These are phyloP conservation scores for Ichthyophthirius multifiliis DNA, from an alignment of 169 alveolate species.

Conservation along the genomic window DNA sequence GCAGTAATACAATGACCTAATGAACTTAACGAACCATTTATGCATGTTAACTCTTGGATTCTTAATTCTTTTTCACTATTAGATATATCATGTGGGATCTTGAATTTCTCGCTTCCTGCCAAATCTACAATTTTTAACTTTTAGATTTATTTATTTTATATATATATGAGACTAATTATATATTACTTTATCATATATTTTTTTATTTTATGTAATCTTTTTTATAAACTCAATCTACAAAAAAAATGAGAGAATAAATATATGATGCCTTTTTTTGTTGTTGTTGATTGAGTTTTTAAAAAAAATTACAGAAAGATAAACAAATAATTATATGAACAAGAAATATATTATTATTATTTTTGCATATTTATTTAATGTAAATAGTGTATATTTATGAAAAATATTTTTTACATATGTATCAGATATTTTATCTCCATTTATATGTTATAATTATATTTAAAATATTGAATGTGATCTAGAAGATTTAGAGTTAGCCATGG, in stretches of 20 bases:
- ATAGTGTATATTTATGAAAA: background rate
- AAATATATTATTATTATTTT: background rate
- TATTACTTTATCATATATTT: too few relatives aligned
- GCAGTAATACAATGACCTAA: constrained; percentile 66
- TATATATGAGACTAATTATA: too few relatives aligned
- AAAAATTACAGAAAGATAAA: too few relatives aligned
- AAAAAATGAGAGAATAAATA: background rate
- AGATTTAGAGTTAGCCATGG: constrained; percentile 43
- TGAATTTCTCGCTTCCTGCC: constrained; percentile 68
- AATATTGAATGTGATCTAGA: constrained; percentile 65
- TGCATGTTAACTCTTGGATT: constrained; percentile 52
- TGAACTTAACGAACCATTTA: constrained; percentile 58
- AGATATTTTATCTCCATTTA: constrained; percentile 15
- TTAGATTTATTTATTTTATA: background rate
- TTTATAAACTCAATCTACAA: too few relatives aligned
- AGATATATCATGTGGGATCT: constrained; percentile 32
- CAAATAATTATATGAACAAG: too few relatives aligned
- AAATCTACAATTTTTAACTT: constrained; percentile 64
- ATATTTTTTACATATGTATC: constrained; percentile 1
- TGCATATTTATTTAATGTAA: too few relatives aligned
- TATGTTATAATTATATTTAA: constrained; percentile 34
- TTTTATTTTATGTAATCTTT: too few relatives aligned
- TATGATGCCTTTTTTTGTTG: background rate
- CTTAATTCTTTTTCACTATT: constrained; percentile 38
- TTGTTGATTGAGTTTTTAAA: too few relatives aligned